Base-by-base conservation (phyloP, 2,329 filamentous ascomycete species). In the Cladobotryum protrusum region DNA sequence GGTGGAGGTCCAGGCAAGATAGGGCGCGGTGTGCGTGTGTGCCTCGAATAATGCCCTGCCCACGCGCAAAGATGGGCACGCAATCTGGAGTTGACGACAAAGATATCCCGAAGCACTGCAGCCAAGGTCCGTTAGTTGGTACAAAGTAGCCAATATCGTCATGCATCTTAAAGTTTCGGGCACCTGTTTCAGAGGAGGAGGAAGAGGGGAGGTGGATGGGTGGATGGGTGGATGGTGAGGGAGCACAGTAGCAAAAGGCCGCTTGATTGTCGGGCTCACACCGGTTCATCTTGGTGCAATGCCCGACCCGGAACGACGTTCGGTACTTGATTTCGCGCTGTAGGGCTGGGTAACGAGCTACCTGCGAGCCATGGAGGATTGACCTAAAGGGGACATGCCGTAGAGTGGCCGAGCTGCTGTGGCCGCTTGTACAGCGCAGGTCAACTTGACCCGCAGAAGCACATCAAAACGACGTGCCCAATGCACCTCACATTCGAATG, bases 251-350 rank as follows among this genome's bases (percentile, higher is more conserved):
- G 20, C 20, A 29, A 24, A 24, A 24, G 20, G 7, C 24, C 24
- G 24, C 24, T 29, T 29, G 24, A 35, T 18, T 29, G 37, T 50
- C 48, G 45, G 48, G 48, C 37, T 50, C 44, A 46, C 48, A 46
- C 13, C 24, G 24, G 24, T 29, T 29, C 24, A 29, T 29, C 24
- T 29, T 29, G 47, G 40, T 36, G 19, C 32, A 29, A 43, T 46
- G 36, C 48, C 48, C 42, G 48, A 50, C 48, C 48, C 48, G 43
- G 48, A 46, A 33, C 20, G 40, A 34, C 35, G 40, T 40, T 47
- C 44, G 49, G 45, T 51, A 44, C 44, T 51, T 51, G 44, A 20
- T 34, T 20, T 47, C 45, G 43, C 39, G 44, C 49, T 47, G 45
- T 51, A 51, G 49, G 49, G 49, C 49, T 51, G 49, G 33, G 49